Base-by-base conservation (phyloP, 2,329 filamentous ascomycete species). In the Hypoxylon sp. region DNA sequence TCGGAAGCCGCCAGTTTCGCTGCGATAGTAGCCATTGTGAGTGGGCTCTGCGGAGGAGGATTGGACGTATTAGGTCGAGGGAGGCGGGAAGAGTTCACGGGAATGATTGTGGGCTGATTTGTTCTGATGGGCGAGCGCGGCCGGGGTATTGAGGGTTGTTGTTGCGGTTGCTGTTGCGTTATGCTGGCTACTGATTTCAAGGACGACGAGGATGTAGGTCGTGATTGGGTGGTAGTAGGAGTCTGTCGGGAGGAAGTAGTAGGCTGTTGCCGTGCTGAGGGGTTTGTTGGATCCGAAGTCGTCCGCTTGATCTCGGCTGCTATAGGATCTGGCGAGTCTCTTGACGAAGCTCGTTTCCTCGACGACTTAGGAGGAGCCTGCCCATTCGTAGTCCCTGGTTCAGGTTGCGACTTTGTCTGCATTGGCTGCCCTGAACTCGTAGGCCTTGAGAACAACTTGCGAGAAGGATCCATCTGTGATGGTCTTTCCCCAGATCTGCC, bases 1-100 rank as follows among this genome's bases (percentile, higher is more conserved):
- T 90, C 88, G 0, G 87, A 87, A 1, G 88, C 88, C 0, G 87
- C 88, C 0, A 90, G 80, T 75, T 90, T 90, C 27, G 87, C 87
- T 0, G 86, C 85, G 65, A 90, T 90, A 32, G 80, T 83, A 7
- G 86, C 85, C 83, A 89, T 88, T 19, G 84, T 88, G 2, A 89
- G 76, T 0, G 87, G 87, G 27, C 83, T 87, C 67, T 88, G 86
- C 51, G 85, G 83, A 4, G 81, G 78, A 1, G 76, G 74, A 3
- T 80, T 79, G 7, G 69, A 11, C 62, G 23, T 73, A 23, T 81
- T 80, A 1, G 63, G 72, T 0, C 75, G 77, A 60, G 61, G 76
- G 73, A 65, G 78, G 74, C 46, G 79, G 75, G n/a, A 41, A 5
- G 37, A 82, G 48, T 65, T 56, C 1, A 51, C 39, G 2, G 51